These are phyloP conservation scores for Copromyces sp. DNA, from an alignment of 495 filamentous ascomycete genomes.

Conservation along the genomic window DNA sequence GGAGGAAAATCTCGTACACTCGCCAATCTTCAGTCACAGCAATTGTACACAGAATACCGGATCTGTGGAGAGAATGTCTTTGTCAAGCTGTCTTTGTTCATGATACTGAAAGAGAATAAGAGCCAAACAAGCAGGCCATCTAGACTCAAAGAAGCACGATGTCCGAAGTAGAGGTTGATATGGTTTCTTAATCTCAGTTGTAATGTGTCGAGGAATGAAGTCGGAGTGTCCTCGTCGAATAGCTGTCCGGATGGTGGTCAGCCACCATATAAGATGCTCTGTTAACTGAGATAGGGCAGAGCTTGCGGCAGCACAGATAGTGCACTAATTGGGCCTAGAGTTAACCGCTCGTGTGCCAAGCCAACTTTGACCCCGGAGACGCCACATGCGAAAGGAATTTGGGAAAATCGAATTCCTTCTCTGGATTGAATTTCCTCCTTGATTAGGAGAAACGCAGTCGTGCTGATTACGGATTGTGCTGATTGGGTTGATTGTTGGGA, in stretches of 20 bases:
- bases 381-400: too few relatives aligned
- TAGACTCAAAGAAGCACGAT: fast-evolving
- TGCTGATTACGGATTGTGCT: too few relatives aligned
- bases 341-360: neutral
- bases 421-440: too few relatives aligned
- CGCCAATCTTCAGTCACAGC: neutral
- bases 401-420: too few relatives aligned
- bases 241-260: neutral
- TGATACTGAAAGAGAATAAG: neutral
- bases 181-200: neutral
- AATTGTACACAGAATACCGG: neutral
- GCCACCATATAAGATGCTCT: neutral
- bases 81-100: neutral
- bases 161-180: neutral
- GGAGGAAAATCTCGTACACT: neutral
- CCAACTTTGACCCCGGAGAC: neutral
- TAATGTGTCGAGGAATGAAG: neutral
- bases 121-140: neutral
- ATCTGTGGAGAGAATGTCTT: neutral
- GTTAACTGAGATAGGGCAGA: neutral
- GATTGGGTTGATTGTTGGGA: neutral
- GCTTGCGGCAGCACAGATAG: neutral
- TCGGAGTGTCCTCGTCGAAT: neutral
- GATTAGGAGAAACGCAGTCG: too few relatives aligned
- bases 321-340: neutral